Evolutionary conservation across 2,329 filamentous ascomycete species (phyloP), one percentile per base, ranked within the genome.

Genomic region (Zarea fungicola): DNA sequence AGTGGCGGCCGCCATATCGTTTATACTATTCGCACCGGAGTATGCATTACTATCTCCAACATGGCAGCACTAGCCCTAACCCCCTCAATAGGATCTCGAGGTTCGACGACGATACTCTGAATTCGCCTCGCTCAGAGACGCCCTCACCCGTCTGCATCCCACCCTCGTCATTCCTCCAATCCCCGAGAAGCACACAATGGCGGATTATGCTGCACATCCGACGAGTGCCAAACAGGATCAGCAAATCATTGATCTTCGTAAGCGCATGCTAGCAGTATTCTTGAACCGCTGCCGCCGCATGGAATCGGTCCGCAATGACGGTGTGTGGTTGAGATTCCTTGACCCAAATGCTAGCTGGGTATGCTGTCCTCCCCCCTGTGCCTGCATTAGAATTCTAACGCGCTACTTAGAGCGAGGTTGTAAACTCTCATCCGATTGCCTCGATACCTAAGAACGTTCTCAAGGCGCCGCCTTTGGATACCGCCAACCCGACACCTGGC

Each of bases 271-370:
- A 47, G 87, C 87, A 5, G 93, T 97, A 1, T 99, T 99, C 60
- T 67, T 99, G 42, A 99, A 99, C 62, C 80, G 93, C 42, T 99
- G 93, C 68, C 81, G 91, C 55, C 82, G 83, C 54, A 97, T 97
- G 92, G 87, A 92, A 59, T 85, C 92, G 50, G 84, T 99, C 23
- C 80, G 89, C 46, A 87, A 90, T 52, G 93, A 99, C 62, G 92
- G 92, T 3, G 91, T 99, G 22, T 96, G 91, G 83, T 96, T 92
- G 91, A 85, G 90, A 57, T 99, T 99, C 63, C 76, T 99, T 28
- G 93, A 99, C 64, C 93, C 95, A 10, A 97, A 99, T 65, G 91
- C 92, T 21, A 97, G 93, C 80, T 99, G 93, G 93, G 90, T 96
- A 81, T 29, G 70, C 56, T 48, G 26, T 25, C 43, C 41, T 21